phyloP scores from a whole-genome alignment of 805 yeast genomes.

The Yarrowia yakushimensis region DNA sequence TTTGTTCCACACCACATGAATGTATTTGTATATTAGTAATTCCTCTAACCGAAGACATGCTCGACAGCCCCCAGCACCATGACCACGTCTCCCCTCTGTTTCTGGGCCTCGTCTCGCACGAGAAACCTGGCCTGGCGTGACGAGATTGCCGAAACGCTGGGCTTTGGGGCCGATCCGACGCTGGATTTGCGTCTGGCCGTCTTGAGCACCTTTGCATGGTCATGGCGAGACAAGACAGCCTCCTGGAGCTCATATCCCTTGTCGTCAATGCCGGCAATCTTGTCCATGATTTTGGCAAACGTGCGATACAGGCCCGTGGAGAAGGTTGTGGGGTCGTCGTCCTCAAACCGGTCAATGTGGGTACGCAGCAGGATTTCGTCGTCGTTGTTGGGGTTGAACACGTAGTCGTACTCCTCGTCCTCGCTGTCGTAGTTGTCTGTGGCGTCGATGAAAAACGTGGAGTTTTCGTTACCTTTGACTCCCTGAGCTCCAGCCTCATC shows the following conservation, averaged over 20 bases:
- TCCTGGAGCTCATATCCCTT: slow-evolving; percentile 1
- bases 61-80: slow-evolving; percentile 7
- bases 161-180: neutral
- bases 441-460: slow-evolving; percentile 21
- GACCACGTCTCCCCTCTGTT: slow-evolving; percentile 1
- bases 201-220: neutral
- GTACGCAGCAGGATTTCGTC: slow-evolving; percentile 22
- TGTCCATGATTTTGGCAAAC: slow-evolving; percentile 23
- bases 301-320: slow-evolving; percentile 18
- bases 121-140: slow-evolving; percentile 15
- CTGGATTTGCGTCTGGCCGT: neutral
- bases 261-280: slow-evolving; percentile 21
- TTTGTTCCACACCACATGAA: no score
- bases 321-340: neutral
- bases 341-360: slow-evolving; percentile 17
- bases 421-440: slow-evolving; percentile 14
- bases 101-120: slow-evolving; percentile 16
- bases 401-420: slow-evolving; percentile 25
- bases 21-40: no score
- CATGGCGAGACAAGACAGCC: neutral
- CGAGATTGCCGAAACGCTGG: neutral
- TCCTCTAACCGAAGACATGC: neutral
- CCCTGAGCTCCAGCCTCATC: slow-evolving; percentile 15
- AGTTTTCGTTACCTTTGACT: slow-evolving; percentile 8
- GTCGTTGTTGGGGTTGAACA: slow-evolving; percentile 24